A percentile compares a stretch with the other conserved stretches of the same genome.
These are phyloP conservation scores for Parasitella parasitica DNA, from an alignment of 371 early-diverging fungal species.

Conservation along the genomic window DNA sequence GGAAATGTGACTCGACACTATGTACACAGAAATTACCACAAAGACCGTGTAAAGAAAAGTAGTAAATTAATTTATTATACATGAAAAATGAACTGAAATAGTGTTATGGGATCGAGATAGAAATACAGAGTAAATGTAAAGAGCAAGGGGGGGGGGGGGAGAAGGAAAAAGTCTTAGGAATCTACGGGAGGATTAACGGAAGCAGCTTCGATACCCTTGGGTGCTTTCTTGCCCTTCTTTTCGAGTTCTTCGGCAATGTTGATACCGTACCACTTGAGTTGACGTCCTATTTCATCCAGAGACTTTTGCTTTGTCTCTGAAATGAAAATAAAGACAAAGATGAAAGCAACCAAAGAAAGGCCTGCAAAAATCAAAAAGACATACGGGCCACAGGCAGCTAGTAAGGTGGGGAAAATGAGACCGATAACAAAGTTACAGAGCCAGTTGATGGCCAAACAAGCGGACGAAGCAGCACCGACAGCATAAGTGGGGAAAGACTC, in stretches of 20 bases:
- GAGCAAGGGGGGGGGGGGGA: background rate
- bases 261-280: constrained; percentile 43
- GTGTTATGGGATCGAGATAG: background rate
- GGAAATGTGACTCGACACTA: too few relatives aligned
- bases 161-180: constrained; percentile 17
- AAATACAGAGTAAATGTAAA: background rate
- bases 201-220: constrained; percentile 40
- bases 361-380: constrained; percentile 76
- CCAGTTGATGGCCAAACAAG: constrained; percentile 71
- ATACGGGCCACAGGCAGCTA: constrained; percentile 55
- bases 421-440: constrained; percentile 69
- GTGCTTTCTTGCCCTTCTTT: constrained; percentile 35
- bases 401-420: constrained; percentile 63
- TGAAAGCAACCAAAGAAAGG: constrained; percentile 51
- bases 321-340: constrained; percentile 66
- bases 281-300: constrained; percentile 62
- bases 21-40: too few relatives aligned
- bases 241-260: constrained; percentile 14
- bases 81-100: background rate
- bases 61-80: background rate
- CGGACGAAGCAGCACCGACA: constrained; percentile 64
- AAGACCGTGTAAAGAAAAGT: too few relatives aligned
- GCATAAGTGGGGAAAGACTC: constrained; percentile 74
- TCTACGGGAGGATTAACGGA: constrained; percentile 33
- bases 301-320: constrained; percentile 80